phyloP scores from a whole-genome alignment of 1,284 basidiomycete genomes.

The Vanrija sp. region DNA sequence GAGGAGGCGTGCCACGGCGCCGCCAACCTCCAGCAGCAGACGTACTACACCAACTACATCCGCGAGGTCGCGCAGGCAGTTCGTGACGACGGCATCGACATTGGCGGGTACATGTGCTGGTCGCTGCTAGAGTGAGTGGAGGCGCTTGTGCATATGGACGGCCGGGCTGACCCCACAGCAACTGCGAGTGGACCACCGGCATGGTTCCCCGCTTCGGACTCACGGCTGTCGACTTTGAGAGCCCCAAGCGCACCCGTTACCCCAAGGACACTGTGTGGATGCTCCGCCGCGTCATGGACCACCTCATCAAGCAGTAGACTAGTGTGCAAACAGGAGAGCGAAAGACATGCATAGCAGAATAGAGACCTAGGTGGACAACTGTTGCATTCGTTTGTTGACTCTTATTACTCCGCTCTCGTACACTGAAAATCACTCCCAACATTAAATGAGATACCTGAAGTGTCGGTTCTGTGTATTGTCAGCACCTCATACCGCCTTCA shows the following conservation, averaged over 20 bases:
- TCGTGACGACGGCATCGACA: constrained; percentile 22
- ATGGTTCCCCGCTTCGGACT: constrained; percentile 3
- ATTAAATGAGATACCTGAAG: no score
- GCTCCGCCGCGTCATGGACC: constrained; percentile 19
- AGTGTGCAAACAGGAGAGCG: background rate
- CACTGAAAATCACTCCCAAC: no score
- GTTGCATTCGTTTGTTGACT: no score
- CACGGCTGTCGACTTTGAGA: constrained; percentile 7
- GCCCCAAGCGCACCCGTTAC: constrained; percentile 24
- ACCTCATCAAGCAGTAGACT: constrained; percentile 3
- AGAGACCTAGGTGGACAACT: no score
- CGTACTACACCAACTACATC: constrained; percentile 28
- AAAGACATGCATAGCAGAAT: no score
- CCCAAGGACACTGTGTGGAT: constrained; percentile 27
- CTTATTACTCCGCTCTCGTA: no score
- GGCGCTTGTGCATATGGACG: no score
- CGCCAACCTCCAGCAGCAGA: constrained; percentile 20
- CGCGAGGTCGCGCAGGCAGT: constrained; percentile 21
- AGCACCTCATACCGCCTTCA: no score
- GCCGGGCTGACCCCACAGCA: background rate
- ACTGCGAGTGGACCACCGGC: constrained; percentile 9
- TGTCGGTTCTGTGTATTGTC: constrained; percentile 12
- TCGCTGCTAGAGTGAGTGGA: constrained; percentile 30
- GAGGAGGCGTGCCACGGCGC: constrained; percentile 15
- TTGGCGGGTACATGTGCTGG: constrained; percentile 34